Percentiles rank a stretch among this genome's conserved stretches.
Evolutionary conservation across 1,284 basidiomycete genomes (phyloP).

Genomic region (Entoloma clypeatum): DNA sequence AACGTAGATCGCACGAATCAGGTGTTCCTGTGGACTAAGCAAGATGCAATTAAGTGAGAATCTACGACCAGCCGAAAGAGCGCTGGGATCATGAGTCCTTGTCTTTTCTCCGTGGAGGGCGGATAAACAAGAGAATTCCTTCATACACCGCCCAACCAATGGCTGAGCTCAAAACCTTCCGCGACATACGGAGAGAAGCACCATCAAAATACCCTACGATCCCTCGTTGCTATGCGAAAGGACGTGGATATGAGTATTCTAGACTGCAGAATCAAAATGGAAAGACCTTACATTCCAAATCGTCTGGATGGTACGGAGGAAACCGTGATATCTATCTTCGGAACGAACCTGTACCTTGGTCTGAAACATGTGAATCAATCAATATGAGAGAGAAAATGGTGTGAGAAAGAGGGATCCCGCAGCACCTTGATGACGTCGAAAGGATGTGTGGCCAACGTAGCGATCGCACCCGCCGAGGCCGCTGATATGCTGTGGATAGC

Average conservation of each 20-base stretch:
- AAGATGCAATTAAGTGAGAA: too few species aligned
- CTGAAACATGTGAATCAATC: slow-evolving; percentile 32
- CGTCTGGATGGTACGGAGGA: slow-evolving; percentile 58
- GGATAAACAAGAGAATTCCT: slow-evolving; percentile 65
- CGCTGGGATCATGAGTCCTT: too few species aligned
- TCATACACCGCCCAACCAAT: slow-evolving; percentile 95
- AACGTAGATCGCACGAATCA: too few species aligned
- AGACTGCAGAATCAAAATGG: not conserved
- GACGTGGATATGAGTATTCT: slow-evolving; percentile 4
- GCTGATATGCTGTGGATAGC: slow-evolving; percentile 60
- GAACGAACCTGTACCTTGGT: slow-evolving; percentile 87
- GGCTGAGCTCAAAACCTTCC: slow-evolving; percentile 87
- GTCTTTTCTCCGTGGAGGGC: slow-evolving; percentile 25
- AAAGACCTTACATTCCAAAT: slow-evolving; percentile 59
- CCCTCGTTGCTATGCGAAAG: slow-evolving; percentile 62
- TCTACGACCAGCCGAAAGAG: too few species aligned
- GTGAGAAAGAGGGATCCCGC: slow-evolving; percentile 13
- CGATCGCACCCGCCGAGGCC: slow-evolving; percentile 74
- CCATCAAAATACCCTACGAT: slow-evolving; percentile 82
- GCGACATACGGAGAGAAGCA: slow-evolving; percentile 73
- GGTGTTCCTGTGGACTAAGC: too few species aligned
- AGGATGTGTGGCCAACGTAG: slow-evolving; percentile 82
- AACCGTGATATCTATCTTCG: slow-evolving; percentile 67
- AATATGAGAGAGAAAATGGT: not conserved
- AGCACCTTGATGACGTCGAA: slow-evolving; percentile 91